phyloP scores from a whole-genome alignment of 306 rosid species.

The Begonia fuchsioides region DNA sequence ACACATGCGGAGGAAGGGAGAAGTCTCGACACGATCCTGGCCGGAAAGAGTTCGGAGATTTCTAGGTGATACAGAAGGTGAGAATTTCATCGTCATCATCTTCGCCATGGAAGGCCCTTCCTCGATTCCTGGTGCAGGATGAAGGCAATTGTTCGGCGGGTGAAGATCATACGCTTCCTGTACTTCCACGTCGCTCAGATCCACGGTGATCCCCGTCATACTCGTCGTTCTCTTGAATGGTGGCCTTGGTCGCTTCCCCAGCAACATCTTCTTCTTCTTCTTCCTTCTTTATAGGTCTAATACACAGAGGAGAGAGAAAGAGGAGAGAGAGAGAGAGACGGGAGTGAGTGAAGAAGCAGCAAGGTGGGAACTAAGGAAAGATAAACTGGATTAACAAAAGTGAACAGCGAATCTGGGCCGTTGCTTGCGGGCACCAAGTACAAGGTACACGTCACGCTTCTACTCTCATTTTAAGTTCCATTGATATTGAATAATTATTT shows the following conservation, averaged over 20 bases:
- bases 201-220: conserved; percentile 7
- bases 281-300: not conserved
- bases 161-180: conserved; percentile 2
- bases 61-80: conserved; percentile 4
- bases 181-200: not conserved
- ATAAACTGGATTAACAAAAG: not conserved
- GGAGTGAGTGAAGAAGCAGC: not conserved
- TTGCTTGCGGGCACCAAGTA: conserved; percentile 24
- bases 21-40: not conserved
- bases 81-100: not conserved
- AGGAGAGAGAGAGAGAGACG: not conserved
- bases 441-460: conserved; percentile 18
- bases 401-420: conserved; percentile 38
- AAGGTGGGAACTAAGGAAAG: not conserved
- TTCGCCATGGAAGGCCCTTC: not conserved
- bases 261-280: conserved; percentile 2
- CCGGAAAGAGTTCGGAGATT: not conserved
- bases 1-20: conserved; percentile 12
- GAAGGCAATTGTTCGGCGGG: not conserved
- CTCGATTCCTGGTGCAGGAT: not conserved
- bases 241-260: conserved; percentile 7
- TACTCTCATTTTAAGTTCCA: too few relatives aligned
- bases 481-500: too few relatives aligned
- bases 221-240: conserved; percentile 8
- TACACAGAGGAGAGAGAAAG: not conserved